A percentile compares a stretch with the other conserved stretches of the same genome.
These are phyloP conservation scores for Rugonectria rugulosa DNA, from an alignment of 2,329 filamentous ascomycete species.

Conservation along the genomic window DNA sequence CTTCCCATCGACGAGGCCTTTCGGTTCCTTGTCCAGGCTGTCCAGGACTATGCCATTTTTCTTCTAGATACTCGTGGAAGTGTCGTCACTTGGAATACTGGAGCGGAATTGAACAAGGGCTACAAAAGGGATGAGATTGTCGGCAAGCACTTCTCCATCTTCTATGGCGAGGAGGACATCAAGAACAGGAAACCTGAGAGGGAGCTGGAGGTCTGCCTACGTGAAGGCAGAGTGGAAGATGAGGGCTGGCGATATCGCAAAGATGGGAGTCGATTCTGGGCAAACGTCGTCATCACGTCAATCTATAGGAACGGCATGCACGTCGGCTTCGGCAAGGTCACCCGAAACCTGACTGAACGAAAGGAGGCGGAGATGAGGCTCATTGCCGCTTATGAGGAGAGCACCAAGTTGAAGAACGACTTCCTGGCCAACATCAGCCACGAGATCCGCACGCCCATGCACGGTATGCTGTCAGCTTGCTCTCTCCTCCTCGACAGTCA, in stretches of 20 bases:
- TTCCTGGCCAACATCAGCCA: constrained; percentile 71
- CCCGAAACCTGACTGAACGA: constrained; percentile 63
- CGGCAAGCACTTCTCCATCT: constrained; percentile 64
- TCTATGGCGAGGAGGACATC: constrained; percentile 62
- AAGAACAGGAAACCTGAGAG: constrained; percentile 56
- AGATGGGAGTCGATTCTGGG: constrained; percentile 67
- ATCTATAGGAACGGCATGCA: constrained; percentile 60
- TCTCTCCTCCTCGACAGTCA: constrained; percentile 62
- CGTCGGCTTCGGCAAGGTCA: constrained; percentile 66
- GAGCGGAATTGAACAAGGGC: constrained; percentile 63
- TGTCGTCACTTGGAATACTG: constrained; percentile 65
- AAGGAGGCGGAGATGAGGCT: constrained; percentile 62
- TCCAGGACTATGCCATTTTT: constrained; percentile 70
- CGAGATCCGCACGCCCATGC: constrained; percentile 71
- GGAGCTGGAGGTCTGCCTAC: constrained; percentile 60
- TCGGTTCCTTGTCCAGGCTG: constrained; percentile 66
- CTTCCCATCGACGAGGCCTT: constrained; percentile 61
- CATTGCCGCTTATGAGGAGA: constrained; percentile 66
- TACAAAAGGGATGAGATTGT: constrained; percentile 63
- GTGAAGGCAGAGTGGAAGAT: constrained; percentile 64
- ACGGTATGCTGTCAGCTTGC: constrained; percentile 67
- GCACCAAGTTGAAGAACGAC: constrained; percentile 68
- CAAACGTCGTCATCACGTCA: constrained; percentile 66
- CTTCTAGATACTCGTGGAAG: constrained; percentile 64
- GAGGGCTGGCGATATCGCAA: constrained; percentile 67